Evolutionary conservation across 1,284 basidiomycete species (phyloP), one percentile per base, ranked within the genome.

Genomic region (Malassezia globosa): DNA sequence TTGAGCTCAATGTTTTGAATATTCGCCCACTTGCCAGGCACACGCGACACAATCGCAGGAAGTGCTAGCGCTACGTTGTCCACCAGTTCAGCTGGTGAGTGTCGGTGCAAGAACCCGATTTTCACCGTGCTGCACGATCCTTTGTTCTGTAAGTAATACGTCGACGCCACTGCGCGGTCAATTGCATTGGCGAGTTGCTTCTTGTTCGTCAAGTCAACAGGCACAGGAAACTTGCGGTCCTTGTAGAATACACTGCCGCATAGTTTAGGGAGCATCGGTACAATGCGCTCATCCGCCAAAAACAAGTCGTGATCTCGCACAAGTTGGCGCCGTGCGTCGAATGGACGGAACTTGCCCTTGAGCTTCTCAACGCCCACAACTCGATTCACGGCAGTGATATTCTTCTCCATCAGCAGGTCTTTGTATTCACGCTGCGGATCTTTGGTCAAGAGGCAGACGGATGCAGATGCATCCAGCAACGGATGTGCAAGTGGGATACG

Each of bases 341-440:
- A 96, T 11, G 87, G 65, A 16, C 59, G 56, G 46, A 72, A 72
- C 52, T 72, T 72, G 34, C 70, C 70, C 47, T 69, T 68, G 31
- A 72, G 51, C 59, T 72, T 72, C 25, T 52, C 49, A 14, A 95
- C 76, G 18, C 88, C 90, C 29, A 97, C 87, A n/a, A 97, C 88
- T 22, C 90, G 78, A 33, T 80, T 81, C 64, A 97, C 82, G 58
- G 92, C 92, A 58, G 83, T 84, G 76, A 97, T 82, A 40, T 81
- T 78, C 46, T 85, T 76, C 40, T 76, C 73, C 43, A 81, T 81
- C 21, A 97, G 77, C 16, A 94, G 79, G 71, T 94, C 87, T 74
- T 96, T 96, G 78, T 94, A 96, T 70, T 88, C 79, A 46, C 92
- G 76, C 70, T 96, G 92, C 7, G 94, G 92, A 72, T 94, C 87